Evolutionary conservation across 306 rosid species (phyloP).

Genomic region (Corylus heterophylla): DNA sequence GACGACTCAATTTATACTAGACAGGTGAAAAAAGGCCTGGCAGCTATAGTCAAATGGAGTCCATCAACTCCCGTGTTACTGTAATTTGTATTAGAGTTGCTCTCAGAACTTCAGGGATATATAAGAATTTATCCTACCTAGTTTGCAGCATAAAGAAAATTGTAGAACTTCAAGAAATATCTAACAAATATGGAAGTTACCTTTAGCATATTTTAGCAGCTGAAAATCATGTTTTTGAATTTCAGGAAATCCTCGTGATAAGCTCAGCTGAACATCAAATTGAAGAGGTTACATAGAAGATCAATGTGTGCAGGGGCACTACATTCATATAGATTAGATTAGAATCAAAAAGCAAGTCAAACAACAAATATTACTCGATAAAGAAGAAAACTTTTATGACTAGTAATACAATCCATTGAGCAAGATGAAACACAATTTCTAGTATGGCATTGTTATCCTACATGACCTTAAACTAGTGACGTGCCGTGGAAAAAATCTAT

Average conservation of each 20-base stretch:
- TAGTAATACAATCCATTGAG: not conserved
- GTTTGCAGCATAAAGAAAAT: slow-evolving; percentile 10
- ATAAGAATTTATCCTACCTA: slow-evolving; percentile 13
- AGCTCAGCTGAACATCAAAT: slow-evolving; percentile 58
- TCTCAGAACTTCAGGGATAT: slow-evolving; percentile 8
- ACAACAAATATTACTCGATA: not conserved
- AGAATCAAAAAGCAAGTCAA: slow-evolving; percentile 6
- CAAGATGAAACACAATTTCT: not conserved
- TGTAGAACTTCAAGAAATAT: slow-evolving; percentile 21
- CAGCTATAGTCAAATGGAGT: slow-evolving; percentile 9
- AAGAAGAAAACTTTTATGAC: not conserved
- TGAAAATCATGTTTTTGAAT: slow-evolving; percentile 47
- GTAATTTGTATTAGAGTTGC: slow-evolving; percentile 3
- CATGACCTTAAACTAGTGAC: not conserved
- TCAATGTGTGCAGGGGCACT: slow-evolving; percentile 10
- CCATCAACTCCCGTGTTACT: not conserved
- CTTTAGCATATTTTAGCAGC: slow-evolving; percentile 49
- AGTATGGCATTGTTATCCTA: not conserved
- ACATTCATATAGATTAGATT: slow-evolving; percentile 16
- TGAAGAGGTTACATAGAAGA: slow-evolving; percentile 20
- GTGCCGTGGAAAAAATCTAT: not conserved
- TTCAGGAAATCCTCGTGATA: slow-evolving; percentile 44
- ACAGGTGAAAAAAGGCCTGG: not conserved
- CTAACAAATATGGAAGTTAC: slow-evolving; percentile 45
- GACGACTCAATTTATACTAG: not conserved